Base-by-base conservation (phyloP, 1,284 basidiomycete species). In the Tetrapyrgos nigripes region DNA sequence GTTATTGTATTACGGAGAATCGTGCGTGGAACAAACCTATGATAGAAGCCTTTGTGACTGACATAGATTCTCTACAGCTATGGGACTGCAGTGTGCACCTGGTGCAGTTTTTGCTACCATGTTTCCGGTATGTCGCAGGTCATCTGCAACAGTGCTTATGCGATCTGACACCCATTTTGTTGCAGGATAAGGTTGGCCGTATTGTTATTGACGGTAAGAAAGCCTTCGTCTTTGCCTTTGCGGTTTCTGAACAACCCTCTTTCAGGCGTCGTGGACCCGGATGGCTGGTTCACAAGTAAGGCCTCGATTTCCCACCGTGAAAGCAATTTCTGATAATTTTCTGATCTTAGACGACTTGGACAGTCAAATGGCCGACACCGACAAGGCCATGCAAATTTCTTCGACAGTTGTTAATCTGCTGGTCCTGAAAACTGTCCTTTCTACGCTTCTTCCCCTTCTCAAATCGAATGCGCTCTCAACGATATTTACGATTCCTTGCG, bases 1-100 rank as follows among this genome's bases (percentile, higher is more conserved):
- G 61, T 58, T 85, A 17, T 75, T 76, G 52, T 85, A 83, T 61
- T 84, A 81, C 80, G 83, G 83, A 14, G 77, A 83, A 55, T 82
- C 77, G 78, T 84, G 62, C 61, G 78, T 70, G 6, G 2, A 13
- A 2, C n/a, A 13, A 23, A 17, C n/a, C 19, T 21, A 31, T 5
- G 10, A 17, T 17, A 1, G 13, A 13, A 17, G n/a, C 21, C 43
- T 52, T 8, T 13, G 6, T 23, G 37, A 5, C 3, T 46, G 1
- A 21, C n/a, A 17, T 48, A 21, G 5, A 13, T 24, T 23, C 24
- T 35, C 8, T 53, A 66, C 61, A 72, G 80, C 21, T 83, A 82
- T 60, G 82, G 82, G 0, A 73, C 74, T n/a, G n/a, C n/a, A n/a
- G n/a, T n/a, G n/a, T 26, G 63, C 83, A 9, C 71, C 83, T 4